Conservation (phyloP, 2,329 filamentous ascomycete genomes). For the Kalmusia sp. region DNA sequence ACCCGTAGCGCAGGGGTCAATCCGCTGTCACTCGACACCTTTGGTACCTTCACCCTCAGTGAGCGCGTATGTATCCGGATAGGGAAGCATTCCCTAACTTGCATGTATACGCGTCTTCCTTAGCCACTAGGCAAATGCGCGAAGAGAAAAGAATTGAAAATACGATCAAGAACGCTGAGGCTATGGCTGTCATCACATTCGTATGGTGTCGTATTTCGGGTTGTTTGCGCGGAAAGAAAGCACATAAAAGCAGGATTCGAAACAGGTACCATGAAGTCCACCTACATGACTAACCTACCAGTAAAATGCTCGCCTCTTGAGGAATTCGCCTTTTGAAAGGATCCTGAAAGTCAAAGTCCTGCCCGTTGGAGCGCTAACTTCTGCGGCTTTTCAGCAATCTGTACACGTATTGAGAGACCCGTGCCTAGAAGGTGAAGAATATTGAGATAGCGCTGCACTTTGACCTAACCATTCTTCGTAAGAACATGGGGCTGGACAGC, state of each 20-base stretch:
- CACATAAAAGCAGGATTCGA: no score
- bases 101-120: not conserved
- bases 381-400: not conserved
- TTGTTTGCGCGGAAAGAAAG: no score
- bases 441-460: not conserved
- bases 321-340: no score
- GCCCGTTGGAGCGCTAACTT: not conserved
- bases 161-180: no score
- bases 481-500: not conserved
- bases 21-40: not conserved
- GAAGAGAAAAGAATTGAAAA: no score
- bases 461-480: slow-evolving; percentile 5
- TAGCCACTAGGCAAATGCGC: not conserved
- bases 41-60: not conserved
- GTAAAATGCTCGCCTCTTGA: not conserved
- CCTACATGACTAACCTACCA: no score
- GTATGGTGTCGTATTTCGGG: no score
- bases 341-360: not conserved
- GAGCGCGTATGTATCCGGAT: slow-evolving; percentile 1
- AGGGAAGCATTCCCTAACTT: not conserved
- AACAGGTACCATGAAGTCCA: no score
- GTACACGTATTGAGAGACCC: not conserved
- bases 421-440: not conserved
- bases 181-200: no score
- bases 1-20: not conserved